Conservation (phyloP, 305 asterid species). For the Solanum hybrid region DNA sequence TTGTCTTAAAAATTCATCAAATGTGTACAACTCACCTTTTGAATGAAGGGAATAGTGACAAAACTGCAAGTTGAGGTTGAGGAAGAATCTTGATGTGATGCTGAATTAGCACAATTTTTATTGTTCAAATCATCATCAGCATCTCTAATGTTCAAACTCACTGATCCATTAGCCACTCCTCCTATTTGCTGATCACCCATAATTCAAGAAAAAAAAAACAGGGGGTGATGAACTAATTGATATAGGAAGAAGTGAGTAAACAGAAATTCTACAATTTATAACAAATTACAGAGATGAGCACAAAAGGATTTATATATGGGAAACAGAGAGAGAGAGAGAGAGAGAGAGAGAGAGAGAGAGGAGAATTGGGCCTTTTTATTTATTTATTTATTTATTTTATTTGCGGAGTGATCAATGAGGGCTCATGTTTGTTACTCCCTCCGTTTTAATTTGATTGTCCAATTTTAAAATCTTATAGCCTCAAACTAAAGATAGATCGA, state of each 20-base stretch:
- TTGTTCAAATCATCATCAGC: slow-evolving; percentile 10
- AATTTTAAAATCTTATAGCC: no score
- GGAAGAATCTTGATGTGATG: slow-evolving; percentile 4
- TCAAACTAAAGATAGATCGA: rapidly evolving
- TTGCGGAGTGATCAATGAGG: slow-evolving; percentile 14
- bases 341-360: no score
- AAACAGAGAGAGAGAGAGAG: no score
- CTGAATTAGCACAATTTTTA: not conserved
- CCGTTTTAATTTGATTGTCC: not conserved
- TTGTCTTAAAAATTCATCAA: not conserved
- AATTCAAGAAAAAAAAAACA: not conserved
- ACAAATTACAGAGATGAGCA: not conserved
- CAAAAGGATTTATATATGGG: not conserved
- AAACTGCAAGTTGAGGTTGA: slow-evolving; percentile 21
- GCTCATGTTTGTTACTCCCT: not conserved
- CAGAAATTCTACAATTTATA: not conserved
- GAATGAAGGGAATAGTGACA: slow-evolving; percentile 44
- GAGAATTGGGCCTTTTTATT: not conserved
- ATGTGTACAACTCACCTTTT: slow-evolving; percentile 30
- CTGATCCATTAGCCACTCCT: slow-evolving; percentile 29
- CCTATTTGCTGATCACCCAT: slow-evolving; percentile 2
- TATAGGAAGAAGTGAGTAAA: not conserved
- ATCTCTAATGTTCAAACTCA: slow-evolving; percentile 28
- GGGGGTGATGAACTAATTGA: slow-evolving; percentile 3
- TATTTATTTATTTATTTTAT: not conserved